Percentiles rank a stretch among this genome's conserved stretches.
These are phyloP conservation scores for Prunus yedoensis DNA, from an alignment of 331 rosid genomes.

Conservation along the genomic window DNA sequence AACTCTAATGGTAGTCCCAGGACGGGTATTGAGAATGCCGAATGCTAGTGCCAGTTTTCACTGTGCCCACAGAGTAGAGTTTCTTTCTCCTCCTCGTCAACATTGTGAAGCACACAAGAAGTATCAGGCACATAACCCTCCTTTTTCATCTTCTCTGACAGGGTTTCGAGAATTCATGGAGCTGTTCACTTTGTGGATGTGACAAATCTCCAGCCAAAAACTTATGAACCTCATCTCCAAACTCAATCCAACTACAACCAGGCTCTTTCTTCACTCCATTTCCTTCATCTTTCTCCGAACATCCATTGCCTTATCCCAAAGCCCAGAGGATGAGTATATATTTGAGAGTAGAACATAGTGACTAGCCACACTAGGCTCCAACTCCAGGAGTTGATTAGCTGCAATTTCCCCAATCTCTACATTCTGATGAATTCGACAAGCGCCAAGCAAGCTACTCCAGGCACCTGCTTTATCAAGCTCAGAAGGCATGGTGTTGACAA, in stretches of 20 bases:
- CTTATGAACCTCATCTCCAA: slow-evolving; percentile 69
- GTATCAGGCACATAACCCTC: slow-evolving; percentile 87
- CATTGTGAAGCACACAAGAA: slow-evolving; percentile 72
- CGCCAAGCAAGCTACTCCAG: slow-evolving; percentile 85
- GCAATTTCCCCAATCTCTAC: slow-evolving; percentile 70
- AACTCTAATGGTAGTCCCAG: slow-evolving; percentile 68
- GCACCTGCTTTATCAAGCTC: slow-evolving; percentile 54
- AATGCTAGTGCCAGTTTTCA: slow-evolving; percentile 83
- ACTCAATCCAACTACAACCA: slow-evolving; percentile 88
- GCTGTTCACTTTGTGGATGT: slow-evolving; percentile 67
- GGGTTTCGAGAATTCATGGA: slow-evolving; percentile 59
- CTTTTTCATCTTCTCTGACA: slow-evolving; percentile 64
- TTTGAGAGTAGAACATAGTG: slow-evolving; percentile 78
- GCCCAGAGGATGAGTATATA: slow-evolving; percentile 70
- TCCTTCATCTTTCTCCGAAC: slow-evolving; percentile 67
- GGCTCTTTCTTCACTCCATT: slow-evolving; percentile 77
- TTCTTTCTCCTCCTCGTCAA: slow-evolving; percentile 74
- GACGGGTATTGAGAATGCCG: slow-evolving; percentile 71
- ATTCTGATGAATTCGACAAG: slow-evolving; percentile 53
- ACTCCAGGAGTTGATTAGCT: slow-evolving; percentile 50
- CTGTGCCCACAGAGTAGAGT: slow-evolving; percentile 75
- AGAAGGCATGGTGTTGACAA: slow-evolving; percentile 63
- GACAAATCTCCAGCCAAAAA: slow-evolving; percentile 71
- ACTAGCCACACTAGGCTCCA: slow-evolving; percentile 78
- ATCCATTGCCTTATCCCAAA: slow-evolving; percentile 70